Conservation (phyloP, 2,329 filamentous ascomycete species). For the Dendrostoma leiphaemia region DNA sequence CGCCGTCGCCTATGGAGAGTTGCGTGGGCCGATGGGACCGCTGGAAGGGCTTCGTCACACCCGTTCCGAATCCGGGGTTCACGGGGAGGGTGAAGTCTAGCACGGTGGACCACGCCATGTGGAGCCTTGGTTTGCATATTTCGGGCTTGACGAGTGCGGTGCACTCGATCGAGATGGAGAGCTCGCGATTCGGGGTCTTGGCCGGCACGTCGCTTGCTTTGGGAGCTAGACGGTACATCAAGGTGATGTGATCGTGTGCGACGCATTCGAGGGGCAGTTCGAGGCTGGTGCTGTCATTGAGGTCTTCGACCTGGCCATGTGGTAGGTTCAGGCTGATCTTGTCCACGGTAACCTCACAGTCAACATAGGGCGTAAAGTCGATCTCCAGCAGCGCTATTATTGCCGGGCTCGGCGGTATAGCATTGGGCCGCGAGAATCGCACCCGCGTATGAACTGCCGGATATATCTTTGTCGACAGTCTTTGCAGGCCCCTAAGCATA, state of each 20-base stretch:
- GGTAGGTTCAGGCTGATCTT: conserved; percentile 56
- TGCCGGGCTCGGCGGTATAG: conserved; percentile 54
- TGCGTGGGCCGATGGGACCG: conserved; percentile 62
- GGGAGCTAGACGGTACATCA: conserved; percentile 67
- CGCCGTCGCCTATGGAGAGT: conserved; percentile 58
- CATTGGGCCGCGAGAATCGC: conserved; percentile 65
- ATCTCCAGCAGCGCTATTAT: conserved; percentile 71
- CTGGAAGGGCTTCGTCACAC: conserved; percentile 55
- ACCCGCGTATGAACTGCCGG: conserved; percentile 72
- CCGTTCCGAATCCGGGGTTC: conserved; percentile 59
- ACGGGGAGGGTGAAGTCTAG: conserved; percentile 68
- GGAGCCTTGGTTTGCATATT: conserved; percentile 58
- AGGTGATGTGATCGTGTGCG: conserved; percentile 72
- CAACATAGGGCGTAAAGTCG: conserved; percentile 69
- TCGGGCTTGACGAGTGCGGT: conserved; percentile 54
- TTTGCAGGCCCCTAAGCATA: conserved; percentile 63
- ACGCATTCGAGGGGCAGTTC: conserved; percentile 60
- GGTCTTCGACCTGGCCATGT: conserved; percentile 57
- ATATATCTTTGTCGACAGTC: conserved; percentile 61
- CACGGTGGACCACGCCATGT: conserved; percentile 65
- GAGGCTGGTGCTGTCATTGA: conserved; percentile 50
- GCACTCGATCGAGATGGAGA: conserved; percentile 61
- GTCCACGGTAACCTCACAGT: conserved; percentile 63
- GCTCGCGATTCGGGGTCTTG: conserved; percentile 48
- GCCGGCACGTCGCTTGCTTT: conserved; percentile 42